phyloP scores from a whole-genome alignment of 345 rosid genomes.

The Brassica carinata region DNA sequence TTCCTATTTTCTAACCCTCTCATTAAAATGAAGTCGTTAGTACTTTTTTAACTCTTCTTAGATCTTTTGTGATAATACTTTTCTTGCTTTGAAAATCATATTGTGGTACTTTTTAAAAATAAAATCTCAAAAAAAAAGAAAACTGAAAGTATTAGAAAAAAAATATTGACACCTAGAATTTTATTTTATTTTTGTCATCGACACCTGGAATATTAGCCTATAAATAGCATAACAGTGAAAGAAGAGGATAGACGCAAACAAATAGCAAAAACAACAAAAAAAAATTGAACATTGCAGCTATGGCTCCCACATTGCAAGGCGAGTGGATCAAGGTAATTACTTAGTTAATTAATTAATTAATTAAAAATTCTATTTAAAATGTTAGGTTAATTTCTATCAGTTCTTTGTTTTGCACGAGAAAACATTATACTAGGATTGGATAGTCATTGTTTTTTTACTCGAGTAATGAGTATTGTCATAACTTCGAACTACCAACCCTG shows the following conservation, averaged over 20 bases:
- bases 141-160: background rate
- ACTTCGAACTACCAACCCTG: background rate
- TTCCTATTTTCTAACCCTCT: no score
- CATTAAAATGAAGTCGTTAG: no score
- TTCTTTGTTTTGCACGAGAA: background rate
- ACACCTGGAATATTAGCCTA: background rate
- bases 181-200: no score
- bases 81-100: no score
- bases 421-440: background rate
- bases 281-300: background rate
- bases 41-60: no score
- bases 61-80: no score
- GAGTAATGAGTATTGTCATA: background rate
- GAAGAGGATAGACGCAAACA: background rate
- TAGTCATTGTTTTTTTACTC: background rate
- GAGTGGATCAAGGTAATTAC: constrained; percentile 23
- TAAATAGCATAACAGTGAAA: background rate
- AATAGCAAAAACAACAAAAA: background rate
- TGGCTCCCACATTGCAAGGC: background rate
- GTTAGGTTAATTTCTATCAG: background rate
- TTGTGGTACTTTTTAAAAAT: no score
- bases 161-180: background rate
- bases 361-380: background rate
- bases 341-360: background rate
- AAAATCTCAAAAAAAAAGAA: no score